Evolutionary conservation across 1,284 basidiomycete species (phyloP), one percentile per base, ranked within the genome.

Genomic region (Chondrostereum purpureum): DNA sequence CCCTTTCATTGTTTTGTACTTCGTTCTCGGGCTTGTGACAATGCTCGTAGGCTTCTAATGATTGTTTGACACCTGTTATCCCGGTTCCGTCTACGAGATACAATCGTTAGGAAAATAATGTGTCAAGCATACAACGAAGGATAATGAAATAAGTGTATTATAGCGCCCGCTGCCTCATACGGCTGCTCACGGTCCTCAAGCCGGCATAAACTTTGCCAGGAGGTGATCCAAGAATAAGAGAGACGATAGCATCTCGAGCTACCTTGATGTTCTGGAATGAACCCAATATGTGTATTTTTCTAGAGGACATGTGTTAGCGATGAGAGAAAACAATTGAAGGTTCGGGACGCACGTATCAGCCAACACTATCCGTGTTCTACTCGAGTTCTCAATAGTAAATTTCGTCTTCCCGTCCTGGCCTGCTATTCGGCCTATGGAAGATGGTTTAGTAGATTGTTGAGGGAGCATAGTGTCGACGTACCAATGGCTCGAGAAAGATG

Each of bases 341-440:
- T 19, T 41, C 5, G 24, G 4, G 18, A 75, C 89, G 50, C 59
- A 93, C 87, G 92, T 95, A 63, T 99, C 95, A 17, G 95, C 95
- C 34, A 99, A 80, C 23, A 99, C 92, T 47, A 99, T 93, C 27
- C 95, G 85, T 17, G 95, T 99, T 48, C 95, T 78, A 57, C 88
- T 94, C 1, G 93, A 82, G 58, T 99, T 99, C 70, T 99, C 95
- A 47, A 99, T 98, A 0, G 95, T 95, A 65, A 97, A 98, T 61
- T 97, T 92, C 2, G 95, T 98, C 68, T 96, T 94, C 40, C 95
- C 95, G 53, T 97, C 92, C 63, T 99, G 93, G 8, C 95, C 95
- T 5, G 95, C 95, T 60, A 99, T 97, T 55, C 95, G 92, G 56
- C 90, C 88, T 88, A 58, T 5, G n/a, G 22, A 44, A 39, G 21